Percentiles rank a stretch among this genome's conserved stretches.
Evolutionary conservation across 345 rosid genomes (phyloP).

Genomic region (Pugionium dolabratum): DNA sequence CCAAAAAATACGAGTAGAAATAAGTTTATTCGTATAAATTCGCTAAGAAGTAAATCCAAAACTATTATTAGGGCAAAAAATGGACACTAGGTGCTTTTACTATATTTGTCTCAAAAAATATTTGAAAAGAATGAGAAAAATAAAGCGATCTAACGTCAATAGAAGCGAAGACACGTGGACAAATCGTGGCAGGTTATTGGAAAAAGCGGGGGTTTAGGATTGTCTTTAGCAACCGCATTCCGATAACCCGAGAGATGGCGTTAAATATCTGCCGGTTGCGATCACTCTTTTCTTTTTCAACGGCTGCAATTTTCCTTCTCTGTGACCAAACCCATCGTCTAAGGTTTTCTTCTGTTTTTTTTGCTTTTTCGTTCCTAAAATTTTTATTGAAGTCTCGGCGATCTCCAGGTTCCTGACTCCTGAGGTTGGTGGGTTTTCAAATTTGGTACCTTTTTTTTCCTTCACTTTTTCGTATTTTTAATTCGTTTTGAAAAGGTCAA

Average conservation of each 20-base stretch:
- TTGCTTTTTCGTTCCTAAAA: neutral
- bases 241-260: constrained; percentile 33
- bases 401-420: constrained; percentile 13
- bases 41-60: too few relatives aligned
- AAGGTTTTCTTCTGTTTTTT: constrained; percentile 18
- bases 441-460: neutral
- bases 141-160: neutral
- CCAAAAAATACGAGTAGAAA: too few relatives aligned
- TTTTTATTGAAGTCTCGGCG: neutral
- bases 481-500: constrained; percentile 7
- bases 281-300: constrained; percentile 18
- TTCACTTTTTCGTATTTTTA: neutral
- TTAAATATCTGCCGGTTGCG: constrained; percentile 33
- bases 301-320: constrained; percentile 30
- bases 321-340: constrained; percentile 36
- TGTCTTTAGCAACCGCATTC: constrained; percentile 19
- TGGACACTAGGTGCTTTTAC: neutral
- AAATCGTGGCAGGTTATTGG: constrained; percentile 11
- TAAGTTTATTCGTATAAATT: too few relatives aligned
- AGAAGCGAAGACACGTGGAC: constrained; percentile 29
- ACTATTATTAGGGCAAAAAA: neutral
- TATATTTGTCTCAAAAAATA: neutral
- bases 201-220: constrained; percentile 34
- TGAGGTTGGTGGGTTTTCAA: constrained; percentile 32
- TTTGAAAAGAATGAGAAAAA: neutral